Base-by-base conservation (phyloP, 169 alveolate genomes). In the Cryptosporidium muris region DNA sequence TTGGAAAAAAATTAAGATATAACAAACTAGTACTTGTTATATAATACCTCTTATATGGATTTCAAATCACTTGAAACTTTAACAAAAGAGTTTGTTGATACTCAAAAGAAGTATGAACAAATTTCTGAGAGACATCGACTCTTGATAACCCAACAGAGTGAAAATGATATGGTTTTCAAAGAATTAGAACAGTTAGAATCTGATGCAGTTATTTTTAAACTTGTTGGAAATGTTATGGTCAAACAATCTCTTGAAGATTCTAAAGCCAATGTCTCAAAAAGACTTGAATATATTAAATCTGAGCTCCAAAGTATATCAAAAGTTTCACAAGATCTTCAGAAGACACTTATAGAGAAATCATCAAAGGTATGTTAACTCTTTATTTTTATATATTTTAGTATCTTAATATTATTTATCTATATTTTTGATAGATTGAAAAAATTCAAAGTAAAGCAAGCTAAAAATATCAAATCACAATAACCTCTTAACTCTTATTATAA, bases 181-280 rank as follows among this genome's bases (percentile, higher is more conserved):
- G 85, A 74, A 25, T 68, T 74, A 48, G 68, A 74, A 3, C 66
- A 58, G 5, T 11, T 74, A 16, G 85, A 74, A 36, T 58, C 37
- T 62, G 85, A 74, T 47, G 85, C 85, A 5, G 85, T 74, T 40
- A 74, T 74, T 38, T 74, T 58, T 58, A 74, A 74, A 45, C 34
- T 74, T 1, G 37, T 74, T 9, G 85, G 85, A 4, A 74, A 63
- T 43, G 63, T 74, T 5, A 74, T 74, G 85, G 68, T 74, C 3
- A 74, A 74, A 36, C 85, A 74, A 51, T 74, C 85, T 8, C 16
- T 74, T 25, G 85, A 74, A 45, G 85, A 74, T 12, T 66, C 85
- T 1, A 74, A 74, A 43, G 48, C 49, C 49, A 74, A 66, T 2
- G 74, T 74, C n/a, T 74, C 85, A 5, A 74, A 74, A 60, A 56